Evolutionary conservation across 345 rosid species (phyloP).

Genomic region (Euphorbia pulcherrima): DNA sequence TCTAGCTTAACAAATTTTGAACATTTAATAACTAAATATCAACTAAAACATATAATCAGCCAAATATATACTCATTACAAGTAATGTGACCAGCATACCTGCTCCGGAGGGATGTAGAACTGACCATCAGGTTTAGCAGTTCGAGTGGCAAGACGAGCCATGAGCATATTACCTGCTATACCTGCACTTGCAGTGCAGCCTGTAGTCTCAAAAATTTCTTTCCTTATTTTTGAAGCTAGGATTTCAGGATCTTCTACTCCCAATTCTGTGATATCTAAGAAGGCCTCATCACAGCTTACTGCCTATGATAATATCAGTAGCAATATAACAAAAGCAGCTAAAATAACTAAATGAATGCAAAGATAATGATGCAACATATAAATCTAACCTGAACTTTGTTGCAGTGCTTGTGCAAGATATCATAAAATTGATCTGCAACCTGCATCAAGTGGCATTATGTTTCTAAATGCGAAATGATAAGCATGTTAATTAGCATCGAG

Average conservation of each 20-base stretch:
- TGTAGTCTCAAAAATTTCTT: conserved; percentile 68
- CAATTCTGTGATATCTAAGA: conserved; percentile 61
- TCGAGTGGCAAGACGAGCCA: conserved; percentile 95
- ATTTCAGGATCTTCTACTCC: conserved; percentile 49
- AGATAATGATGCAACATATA: conserved; percentile 16
- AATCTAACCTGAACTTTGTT: conserved; percentile 86
- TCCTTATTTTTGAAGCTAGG: conserved; percentile 65
- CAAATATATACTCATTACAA: background rate
- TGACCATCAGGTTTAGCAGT: conserved; percentile 94
- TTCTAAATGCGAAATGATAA: background rate
- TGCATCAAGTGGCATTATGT: conserved; percentile 31
- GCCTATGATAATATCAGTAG: conserved; percentile 47
- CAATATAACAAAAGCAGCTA: conserved; percentile 10
- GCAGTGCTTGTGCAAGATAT: conserved; percentile 80
- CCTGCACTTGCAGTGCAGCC: conserved; percentile 93
- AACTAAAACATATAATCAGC: background rate
- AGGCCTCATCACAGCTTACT: conserved; percentile 97
- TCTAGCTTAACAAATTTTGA: background rate
- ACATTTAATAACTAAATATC: background rate
- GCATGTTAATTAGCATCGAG: conserved; percentile 5
- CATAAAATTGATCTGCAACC: conserved; percentile 93
- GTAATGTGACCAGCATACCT: too few relatives aligned
- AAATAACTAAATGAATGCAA: conserved; percentile 2
- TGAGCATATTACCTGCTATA: conserved; percentile 79
- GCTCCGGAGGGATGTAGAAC: conserved; percentile 55